Percentiles rank a stretch among this genome's conserved stretches.
Conservation (phyloP, 805 yeast genomes). For the Yamadazyma nakazawae region DNA sequence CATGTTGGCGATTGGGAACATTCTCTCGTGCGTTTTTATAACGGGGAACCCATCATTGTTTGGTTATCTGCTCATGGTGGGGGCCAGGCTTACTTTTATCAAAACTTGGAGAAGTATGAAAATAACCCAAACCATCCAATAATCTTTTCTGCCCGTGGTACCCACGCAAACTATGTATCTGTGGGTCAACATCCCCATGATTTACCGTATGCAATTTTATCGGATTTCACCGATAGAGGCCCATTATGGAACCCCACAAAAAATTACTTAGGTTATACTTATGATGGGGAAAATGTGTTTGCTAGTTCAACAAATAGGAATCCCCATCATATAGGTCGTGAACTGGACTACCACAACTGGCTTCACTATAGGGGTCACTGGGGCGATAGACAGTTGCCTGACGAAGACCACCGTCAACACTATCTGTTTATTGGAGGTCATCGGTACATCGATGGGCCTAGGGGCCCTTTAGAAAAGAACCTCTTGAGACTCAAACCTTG, state of each 20-base stretch:
- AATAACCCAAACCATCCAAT: conserved; percentile 54
- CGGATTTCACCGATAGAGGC: conserved; percentile 94
- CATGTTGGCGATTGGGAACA: conserved; percentile 99
- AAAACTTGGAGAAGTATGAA: conserved; percentile 66
- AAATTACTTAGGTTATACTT: conserved; percentile 79
- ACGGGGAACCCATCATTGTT: conserved; percentile 74
- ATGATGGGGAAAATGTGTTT: conserved; percentile 54
- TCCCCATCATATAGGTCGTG: conserved; percentile 50
- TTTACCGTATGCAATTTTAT: conserved; percentile 83
- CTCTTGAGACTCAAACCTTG: conserved; percentile 69
- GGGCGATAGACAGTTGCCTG: conserved; percentile 77
- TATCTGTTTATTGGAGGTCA: conserved; percentile 84
- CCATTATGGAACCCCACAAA: conserved; percentile 90
- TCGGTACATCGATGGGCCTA: conserved; percentile 89
- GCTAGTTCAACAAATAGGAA: conserved; percentile 40
- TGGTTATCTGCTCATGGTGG: conserved; percentile 99
- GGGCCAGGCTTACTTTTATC: conserved; percentile 81
- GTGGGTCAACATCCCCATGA: conserved; percentile 96
- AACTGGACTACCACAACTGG: conserved; percentile 65
- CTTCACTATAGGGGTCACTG: conserved; percentile 76
- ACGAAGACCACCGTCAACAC: conserved; percentile 72
- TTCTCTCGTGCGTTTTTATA: conserved; percentile 75
- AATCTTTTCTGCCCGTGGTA: conserved; percentile 88
- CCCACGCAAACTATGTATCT: conserved; percentile 96
- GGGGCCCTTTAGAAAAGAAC: conserved; percentile 83